A percentile compares a stretch with the other conserved stretches of the same genome.
Evolutionary conservation across 2,329 filamentous ascomycete species (phyloP).

Genomic region (Penicillium sp.): DNA sequence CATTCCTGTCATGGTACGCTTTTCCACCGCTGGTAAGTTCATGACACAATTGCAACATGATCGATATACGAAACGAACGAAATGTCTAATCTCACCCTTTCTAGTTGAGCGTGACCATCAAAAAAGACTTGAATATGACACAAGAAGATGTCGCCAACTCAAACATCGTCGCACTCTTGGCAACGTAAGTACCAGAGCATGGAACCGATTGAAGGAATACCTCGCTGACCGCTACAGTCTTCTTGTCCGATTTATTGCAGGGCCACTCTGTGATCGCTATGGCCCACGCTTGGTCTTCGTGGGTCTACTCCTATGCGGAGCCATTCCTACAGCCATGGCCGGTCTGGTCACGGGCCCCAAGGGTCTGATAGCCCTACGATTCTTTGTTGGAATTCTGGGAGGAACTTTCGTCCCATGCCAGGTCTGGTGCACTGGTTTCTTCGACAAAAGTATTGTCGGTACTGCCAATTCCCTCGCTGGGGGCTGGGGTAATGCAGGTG

Average conservation of each 20-base stretch:
- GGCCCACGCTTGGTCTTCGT: slow-evolving; percentile 80
- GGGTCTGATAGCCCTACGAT: slow-evolving; percentile 43
- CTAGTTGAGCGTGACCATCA: slow-evolving; percentile 71
- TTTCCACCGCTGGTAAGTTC: slow-evolving; percentile 74
- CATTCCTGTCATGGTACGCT: slow-evolving; percentile 87
- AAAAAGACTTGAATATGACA: slow-evolving; percentile 70
- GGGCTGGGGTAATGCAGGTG: slow-evolving; percentile 82
- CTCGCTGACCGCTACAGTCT: slow-evolving; percentile 46
- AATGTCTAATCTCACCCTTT: slow-evolving; percentile 17
- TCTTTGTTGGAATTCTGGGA: slow-evolving; percentile 46
- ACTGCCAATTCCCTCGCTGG: slow-evolving; percentile 82
- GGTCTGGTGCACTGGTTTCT: slow-evolving; percentile 90
- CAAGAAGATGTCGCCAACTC: slow-evolving; percentile 76
- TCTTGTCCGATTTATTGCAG: slow-evolving; percentile 72
- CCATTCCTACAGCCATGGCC: slow-evolving; percentile 77
- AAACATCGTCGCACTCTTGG: slow-evolving; percentile 77
- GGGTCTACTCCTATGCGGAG: slow-evolving; percentile 70
- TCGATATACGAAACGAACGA: neutral
- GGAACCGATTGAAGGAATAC: neutral
- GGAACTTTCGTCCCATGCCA: slow-evolving; percentile 61
- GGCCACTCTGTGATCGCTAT: slow-evolving; percentile 80
- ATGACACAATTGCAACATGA: neutral
- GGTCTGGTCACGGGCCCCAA: slow-evolving; percentile 69
- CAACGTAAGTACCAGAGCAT: slow-evolving; percentile 52
- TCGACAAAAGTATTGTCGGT: slow-evolving; percentile 87